phyloP scores from a whole-genome alignment of 2,329 filamentous ascomycete species.

The Trichoderma oligosporum region DNA sequence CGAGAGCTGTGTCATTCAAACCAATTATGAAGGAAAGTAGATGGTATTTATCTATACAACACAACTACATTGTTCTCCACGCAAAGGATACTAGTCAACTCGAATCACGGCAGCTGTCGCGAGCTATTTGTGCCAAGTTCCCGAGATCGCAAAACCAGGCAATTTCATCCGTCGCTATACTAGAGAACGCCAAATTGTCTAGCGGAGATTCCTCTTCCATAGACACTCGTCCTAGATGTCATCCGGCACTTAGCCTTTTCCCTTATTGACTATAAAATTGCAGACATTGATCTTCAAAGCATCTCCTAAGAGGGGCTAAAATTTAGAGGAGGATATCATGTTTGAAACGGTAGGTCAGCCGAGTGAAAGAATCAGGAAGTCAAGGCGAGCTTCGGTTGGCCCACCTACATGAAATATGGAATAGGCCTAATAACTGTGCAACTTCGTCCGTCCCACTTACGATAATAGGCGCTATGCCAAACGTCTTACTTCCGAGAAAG shows the following conservation, averaged over 20 bases:
- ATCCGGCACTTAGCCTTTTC: not conserved
- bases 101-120: not conserved
- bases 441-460: not conserved
- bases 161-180: not conserved
- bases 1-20: not conserved
- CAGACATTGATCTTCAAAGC: too few relatives aligned
- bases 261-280: too few relatives aligned
- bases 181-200: not conserved
- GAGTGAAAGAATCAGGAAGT: not conserved
- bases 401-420: too few relatives aligned
- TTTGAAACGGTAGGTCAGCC: not conserved
- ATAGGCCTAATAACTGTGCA: not conserved
- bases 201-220: not conserved
- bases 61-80: not conserved
- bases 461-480: not conserved
- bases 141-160: not conserved
- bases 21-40: not conserved
- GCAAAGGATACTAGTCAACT: not conserved
- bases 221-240: not conserved
- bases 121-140: not conserved
- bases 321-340: not conserved
- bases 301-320: not conserved
- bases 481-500: not conserved
- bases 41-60: not conserved
- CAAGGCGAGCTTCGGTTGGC: not conserved